A percentile compares a stretch with the other conserved stretches of the same genome.
Conservation (phyloP, 208 protist genomes). For the Vickermania ingenoplastis region DNA sequence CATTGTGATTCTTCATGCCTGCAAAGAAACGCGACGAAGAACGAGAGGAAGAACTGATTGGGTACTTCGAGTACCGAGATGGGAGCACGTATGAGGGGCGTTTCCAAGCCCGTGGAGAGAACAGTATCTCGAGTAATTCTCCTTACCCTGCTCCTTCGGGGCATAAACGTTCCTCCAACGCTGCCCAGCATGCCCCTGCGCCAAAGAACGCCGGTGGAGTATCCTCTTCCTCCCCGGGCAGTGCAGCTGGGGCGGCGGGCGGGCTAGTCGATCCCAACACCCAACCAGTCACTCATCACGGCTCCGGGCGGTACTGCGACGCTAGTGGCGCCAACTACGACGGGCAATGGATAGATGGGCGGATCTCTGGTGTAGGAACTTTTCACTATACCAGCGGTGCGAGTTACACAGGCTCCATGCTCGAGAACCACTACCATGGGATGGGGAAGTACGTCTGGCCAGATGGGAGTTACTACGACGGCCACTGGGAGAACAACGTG, state of each 20-base stretch:
- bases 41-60: constrained; percentile 30
- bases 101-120: constrained; percentile 8
- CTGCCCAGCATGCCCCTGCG: neutral
- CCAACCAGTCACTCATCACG: constrained; percentile 17
- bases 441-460: constrained; percentile 74
- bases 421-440: constrained; percentile 53
- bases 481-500: constrained; percentile 62
- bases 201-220: neutral
- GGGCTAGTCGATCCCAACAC: neutral
- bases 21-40: constrained; percentile 64
- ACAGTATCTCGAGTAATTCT: neutral
- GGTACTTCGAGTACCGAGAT: constrained; percentile 45
- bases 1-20: constrained; percentile 17
- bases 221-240: neutral
- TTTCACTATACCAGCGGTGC: constrained; percentile 49
- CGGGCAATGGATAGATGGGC: constrained; percentile 74
- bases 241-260: neutral
- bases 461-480: constrained; percentile 82
- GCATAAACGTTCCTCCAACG: neutral
- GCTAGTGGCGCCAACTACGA: constrained; percentile 59
- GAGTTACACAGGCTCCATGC: constrained; percentile 45
- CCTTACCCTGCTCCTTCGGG: neutral
- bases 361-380: constrained; percentile 47
- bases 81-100: constrained; percentile 65
- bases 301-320: constrained; percentile 37